These are phyloP conservation scores for Pythium phragmitis DNA, from an alignment of 352 stramenopile species.

Conservation along the genomic window DNA sequence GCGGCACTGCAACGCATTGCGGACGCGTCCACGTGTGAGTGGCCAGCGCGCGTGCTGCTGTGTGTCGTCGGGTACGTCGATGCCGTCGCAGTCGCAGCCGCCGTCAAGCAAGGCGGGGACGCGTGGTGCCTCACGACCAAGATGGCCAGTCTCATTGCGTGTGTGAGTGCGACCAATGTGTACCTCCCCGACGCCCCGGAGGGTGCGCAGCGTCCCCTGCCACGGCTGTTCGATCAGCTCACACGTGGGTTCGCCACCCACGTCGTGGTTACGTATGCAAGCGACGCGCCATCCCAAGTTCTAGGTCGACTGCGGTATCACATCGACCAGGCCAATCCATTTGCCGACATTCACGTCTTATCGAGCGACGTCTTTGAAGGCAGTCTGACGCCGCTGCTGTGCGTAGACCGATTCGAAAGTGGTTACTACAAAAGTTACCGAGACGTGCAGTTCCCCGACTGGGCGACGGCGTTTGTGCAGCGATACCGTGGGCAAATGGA, in stretches of 20 bases:
- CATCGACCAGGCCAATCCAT: slow-evolving; percentile 69
- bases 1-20: slow-evolving; percentile 12
- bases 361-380: slow-evolving; percentile 64
- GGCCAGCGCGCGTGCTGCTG: slow-evolving; percentile 52
- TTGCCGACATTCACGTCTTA: slow-evolving; percentile 68
- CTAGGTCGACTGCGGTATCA: slow-evolving; percentile 61
- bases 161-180: slow-evolving; percentile 50
- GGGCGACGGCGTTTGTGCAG: slow-evolving; percentile 18
- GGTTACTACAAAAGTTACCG: slow-evolving; percentile 58
- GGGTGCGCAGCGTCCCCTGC: slow-evolving; percentile 39
- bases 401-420: slow-evolving; percentile 57
- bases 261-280: slow-evolving; percentile 53
- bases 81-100: slow-evolving; percentile 40
- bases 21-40: slow-evolving; percentile 17
- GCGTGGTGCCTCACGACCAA: slow-evolving; percentile 32
- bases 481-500: slow-evolving; percentile 25
- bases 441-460: slow-evolving; percentile 41
- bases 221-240: slow-evolving; percentile 72
- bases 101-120: slow-evolving; percentile 30
- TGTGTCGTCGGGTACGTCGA: slow-evolving; percentile 60
- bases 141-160: slow-evolving; percentile 49
- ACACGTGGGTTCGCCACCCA: slow-evolving; percentile 60
- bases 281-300: slow-evolving; percentile 36
- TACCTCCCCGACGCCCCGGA: slow-evolving; percentile 46
- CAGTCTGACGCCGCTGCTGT: slow-evolving; percentile 48